Conservation (phyloP, 495 filamentous ascomycete species). For the Daldinia loculata region DNA sequence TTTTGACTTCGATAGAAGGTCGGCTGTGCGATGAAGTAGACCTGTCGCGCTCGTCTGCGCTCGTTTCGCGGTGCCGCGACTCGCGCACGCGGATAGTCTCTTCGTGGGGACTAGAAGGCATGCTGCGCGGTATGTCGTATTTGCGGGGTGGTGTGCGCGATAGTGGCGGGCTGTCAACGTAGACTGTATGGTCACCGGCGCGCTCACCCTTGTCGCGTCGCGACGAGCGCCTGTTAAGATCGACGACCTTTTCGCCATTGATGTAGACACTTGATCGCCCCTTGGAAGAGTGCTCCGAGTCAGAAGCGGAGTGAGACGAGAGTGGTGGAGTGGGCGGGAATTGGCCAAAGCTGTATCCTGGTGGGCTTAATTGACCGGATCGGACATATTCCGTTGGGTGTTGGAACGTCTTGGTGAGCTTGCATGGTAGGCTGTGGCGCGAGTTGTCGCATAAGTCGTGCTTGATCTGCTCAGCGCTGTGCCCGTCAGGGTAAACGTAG, state of each 20-base stretch:
- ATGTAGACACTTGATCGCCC: constrained; percentile 46
- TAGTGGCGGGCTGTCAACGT: constrained; percentile 37
- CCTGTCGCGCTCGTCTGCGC: constrained; percentile 29
- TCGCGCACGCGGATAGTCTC: constrained; percentile 22
- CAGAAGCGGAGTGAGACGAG: constrained; percentile 53
- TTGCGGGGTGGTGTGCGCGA: constrained; percentile 42
- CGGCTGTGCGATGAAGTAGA: constrained; percentile 31
- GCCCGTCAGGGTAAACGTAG: constrained; percentile 42
- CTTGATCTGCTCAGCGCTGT: constrained; percentile 32
- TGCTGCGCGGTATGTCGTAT: constrained; percentile 30
- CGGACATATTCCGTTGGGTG: constrained; percentile 27
- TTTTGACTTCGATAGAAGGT: constrained; percentile 36
- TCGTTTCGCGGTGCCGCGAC: constrained; percentile 30
- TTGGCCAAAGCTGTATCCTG: constrained; percentile 40
- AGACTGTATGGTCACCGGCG: constrained; percentile 37
- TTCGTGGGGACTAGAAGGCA: constrained; percentile 28
- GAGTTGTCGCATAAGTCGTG: constrained; percentile 34
- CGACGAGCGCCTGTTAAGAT: constrained; percentile 43
- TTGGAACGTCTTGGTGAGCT: constrained; percentile 34
- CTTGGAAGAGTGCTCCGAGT: constrained; percentile 47
- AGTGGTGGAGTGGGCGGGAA: constrained; percentile 48
- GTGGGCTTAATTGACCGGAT: constrained; percentile 36
- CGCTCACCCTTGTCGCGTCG: constrained; percentile 42
- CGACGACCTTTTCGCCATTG: constrained; percentile 44
- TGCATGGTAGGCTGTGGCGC: constrained; percentile 33